These are phyloP conservation scores for Crithidia brevicula DNA, from an alignment of 208 protist species.

Conservation along the genomic window DNA sequence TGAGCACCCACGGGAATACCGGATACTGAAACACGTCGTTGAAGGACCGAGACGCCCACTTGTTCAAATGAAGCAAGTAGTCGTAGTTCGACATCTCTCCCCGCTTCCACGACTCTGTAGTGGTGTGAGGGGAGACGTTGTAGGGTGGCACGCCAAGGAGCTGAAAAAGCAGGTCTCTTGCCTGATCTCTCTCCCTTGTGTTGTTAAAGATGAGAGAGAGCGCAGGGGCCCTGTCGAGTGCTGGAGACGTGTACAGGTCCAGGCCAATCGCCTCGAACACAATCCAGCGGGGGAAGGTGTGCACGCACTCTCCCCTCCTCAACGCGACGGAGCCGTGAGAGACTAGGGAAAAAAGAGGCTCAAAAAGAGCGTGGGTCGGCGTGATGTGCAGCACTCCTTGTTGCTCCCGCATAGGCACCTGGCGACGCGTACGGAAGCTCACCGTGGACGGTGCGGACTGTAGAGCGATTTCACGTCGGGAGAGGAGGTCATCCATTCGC, in stretches of 20 bases:
- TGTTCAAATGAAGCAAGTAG: conserved; percentile 66
- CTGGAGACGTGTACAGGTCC: conserved; percentile 35
- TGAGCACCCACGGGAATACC: conserved; percentile 95
- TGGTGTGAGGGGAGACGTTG: conserved; percentile 10
- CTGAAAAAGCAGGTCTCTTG: conserved; percentile 18
- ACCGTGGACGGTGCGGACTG: conserved; percentile 12
- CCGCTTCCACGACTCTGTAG: conserved; percentile 39
- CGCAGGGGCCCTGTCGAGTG: conserved; percentile 15
- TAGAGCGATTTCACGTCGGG: conserved; percentile 22
- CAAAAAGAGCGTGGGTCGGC: conserved; percentile 22
- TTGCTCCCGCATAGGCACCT: conserved; percentile 56
- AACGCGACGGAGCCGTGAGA: conserved; percentile 15
- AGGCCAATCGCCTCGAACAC: conserved; percentile 48
- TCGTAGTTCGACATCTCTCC: conserved; percentile 54
- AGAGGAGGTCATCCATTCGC: conserved; percentile 21
- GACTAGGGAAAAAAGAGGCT: conserved; percentile 38
- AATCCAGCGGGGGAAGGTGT: conserved; percentile 46
- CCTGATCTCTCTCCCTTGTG: conserved; percentile 30
- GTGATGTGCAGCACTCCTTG: conserved; percentile 42
- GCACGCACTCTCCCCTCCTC: conserved; percentile 2
- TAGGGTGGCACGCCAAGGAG: conserved; percentile 25
- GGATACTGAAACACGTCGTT: conserved; percentile 85
- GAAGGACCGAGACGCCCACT: conserved; percentile 43
- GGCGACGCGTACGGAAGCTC: conserved; percentile 41
- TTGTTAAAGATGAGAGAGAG: conserved; percentile 44